Base-by-base conservation (phyloP, 2,329 filamentous ascomycete species). In the Arthrobotrys iridis region DNA sequence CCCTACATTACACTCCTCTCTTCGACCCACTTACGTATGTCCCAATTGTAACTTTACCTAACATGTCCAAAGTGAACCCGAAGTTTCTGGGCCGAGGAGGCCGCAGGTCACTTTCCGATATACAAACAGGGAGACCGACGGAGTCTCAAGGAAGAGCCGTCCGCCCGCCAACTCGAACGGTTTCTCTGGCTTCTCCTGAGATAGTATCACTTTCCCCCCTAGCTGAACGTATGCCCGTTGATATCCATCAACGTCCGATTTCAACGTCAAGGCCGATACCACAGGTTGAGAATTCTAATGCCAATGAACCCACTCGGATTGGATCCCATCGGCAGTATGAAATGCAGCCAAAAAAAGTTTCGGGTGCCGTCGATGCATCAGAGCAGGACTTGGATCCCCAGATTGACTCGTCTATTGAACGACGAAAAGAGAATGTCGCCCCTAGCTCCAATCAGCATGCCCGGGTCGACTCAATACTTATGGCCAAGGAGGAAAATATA, bases 381-480 rank as follows among this genome's bases (percentile, higher is more conserved):
- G 35, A 43, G 13, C 20, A 33, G 4, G n/a, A 10, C 2, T 15
- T 22, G 26, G 37, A 43, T 28, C 1, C 15, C 3, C 62, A 65
- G 22, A 24, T 8, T 15, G n/a, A 65, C 24, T 10, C 13, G 20
- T 43, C 46, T 4, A 18, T 6, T 15, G 67, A 64, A 46, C 35
- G 46, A 43, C 33, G n/a, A 11, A 73, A 73, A 18, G 68, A 73
- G 26, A 73, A 73, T 55, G 26, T 73, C 1, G 68, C 68, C 5
- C 68, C 68, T 1, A 18, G 10, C 5, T 15, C 41, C 26, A 58
- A 10, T 18, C 35, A 57, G 11, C 46, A 57, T 20, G 1, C 18
- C 11, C 28, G n/a, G 13, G 1, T 33, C 5, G 33, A 43, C 6
- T 28, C 45, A 18, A 13, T 13, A 6, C 20, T 20, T 22, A 40